phyloP scores from a whole-genome alignment of 257 asterid genomes.

The Plantago elongata region DNA sequence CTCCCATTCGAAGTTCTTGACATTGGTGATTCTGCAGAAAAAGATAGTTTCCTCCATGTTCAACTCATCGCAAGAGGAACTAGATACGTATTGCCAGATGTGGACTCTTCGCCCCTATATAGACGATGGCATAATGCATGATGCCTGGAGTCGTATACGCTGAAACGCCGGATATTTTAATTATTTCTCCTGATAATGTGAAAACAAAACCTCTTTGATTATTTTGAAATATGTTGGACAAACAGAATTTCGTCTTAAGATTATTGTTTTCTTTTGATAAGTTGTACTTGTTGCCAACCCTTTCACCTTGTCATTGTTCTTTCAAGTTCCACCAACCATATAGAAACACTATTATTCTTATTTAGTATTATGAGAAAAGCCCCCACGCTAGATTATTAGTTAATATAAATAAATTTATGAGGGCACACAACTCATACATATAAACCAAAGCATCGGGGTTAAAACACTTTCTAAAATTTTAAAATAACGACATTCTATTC shows the following conservation, averaged over 20 bases:
- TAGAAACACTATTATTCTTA: too few species aligned
- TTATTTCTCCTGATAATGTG: background rate
- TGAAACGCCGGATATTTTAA: background rate
- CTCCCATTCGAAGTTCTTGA: background rate
- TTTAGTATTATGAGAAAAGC: too few species aligned
- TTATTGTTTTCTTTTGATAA: too few species aligned
- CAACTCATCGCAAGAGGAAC: conserved; percentile 57
- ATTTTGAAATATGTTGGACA: background rate
- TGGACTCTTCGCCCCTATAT: conserved; percentile 81
- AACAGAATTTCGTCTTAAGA: too few species aligned
- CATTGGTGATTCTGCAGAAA: conserved; percentile 34
- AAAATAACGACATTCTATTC: background rate
- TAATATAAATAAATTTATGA: too few species aligned
- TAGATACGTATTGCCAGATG: conserved; percentile 79
- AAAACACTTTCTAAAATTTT: background rate
- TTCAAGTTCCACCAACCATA: too few species aligned
- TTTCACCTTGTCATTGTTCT: too few species aligned
- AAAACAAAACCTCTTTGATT: background rate
- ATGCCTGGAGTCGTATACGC: conserved; percentile 57
- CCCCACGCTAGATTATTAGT: too few species aligned
- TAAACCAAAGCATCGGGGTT: too few species aligned
- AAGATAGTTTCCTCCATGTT: conserved; percentile 57
- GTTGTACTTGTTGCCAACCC: too few species aligned
- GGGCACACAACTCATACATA: too few species aligned
- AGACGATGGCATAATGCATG: conserved; percentile 58